Evolutionary conservation across 2,329 filamentous ascomycete genomes (phyloP).

Genomic region (Aureobasidium vineae): DNA sequence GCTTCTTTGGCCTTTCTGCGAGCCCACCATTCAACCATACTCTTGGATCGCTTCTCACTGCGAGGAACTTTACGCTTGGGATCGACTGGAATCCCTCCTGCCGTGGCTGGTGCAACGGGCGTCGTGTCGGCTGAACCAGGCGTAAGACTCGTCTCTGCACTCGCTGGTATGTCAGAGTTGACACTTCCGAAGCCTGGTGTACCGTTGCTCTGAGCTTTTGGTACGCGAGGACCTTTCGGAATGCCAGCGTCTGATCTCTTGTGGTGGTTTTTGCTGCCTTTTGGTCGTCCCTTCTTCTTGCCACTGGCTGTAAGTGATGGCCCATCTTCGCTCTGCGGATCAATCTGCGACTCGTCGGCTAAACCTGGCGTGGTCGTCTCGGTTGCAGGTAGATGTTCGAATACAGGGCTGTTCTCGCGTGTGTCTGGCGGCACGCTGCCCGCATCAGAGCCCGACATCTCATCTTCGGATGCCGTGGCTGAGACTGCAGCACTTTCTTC

Average conservation of each 20-base stretch:
- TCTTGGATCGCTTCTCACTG: conserved; percentile 46
- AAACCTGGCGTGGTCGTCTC: conserved; percentile 30
- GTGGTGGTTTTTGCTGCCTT: conserved; percentile 50
- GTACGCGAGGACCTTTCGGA: conserved; percentile 49
- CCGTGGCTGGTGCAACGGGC: neutral
- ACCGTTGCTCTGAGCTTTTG: conserved; percentile 26
- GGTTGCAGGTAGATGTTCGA: neutral
- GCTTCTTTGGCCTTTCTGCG: conserved; percentile 42
- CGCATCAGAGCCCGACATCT: conserved; percentile 34
- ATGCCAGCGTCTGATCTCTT: conserved; percentile 50
- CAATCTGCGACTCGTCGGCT: conserved; percentile 4
- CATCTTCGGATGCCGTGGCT: conserved; percentile 25
- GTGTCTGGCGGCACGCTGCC: conserved; percentile 31
- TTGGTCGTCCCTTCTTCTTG: conserved; percentile 40
- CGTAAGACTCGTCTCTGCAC: conserved; percentile 11
- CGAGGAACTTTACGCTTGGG: conserved; percentile 35
- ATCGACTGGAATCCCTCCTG: neutral
- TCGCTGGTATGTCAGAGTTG: neutral
- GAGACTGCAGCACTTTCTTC: conserved; percentile 43
- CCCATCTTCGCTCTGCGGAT: conserved; percentile 21
- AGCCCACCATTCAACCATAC: conserved; percentile 50
- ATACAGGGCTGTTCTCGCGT: conserved; percentile 18
- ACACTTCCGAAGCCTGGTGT: conserved; percentile 6
- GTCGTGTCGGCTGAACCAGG: neutral
- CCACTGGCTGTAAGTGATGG: conserved; percentile 16